Evolutionary conservation across 2,329 filamentous ascomycete species (phyloP), one percentile per base, ranked within the genome.

Genomic region (Cladosporium sp.): DNA sequence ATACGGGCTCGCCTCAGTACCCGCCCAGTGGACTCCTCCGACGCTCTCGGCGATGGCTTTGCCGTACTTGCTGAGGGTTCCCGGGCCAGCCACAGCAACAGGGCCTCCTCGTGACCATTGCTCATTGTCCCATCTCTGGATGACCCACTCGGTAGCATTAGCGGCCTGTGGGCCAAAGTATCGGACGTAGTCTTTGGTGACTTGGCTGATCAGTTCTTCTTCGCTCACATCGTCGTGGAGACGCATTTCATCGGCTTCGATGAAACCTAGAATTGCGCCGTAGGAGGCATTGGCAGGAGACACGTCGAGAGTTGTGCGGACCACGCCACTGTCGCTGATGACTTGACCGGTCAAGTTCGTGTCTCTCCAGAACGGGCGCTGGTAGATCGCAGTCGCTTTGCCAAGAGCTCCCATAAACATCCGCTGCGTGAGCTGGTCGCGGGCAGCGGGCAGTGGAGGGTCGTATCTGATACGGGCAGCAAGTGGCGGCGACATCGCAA

Each of bases 241-340:
- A 58, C 67, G 55, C 55, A 41, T 70, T 58, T 69, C 67, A 49
- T 74, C 73, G 2, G 71, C 73, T 47, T 73, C 72, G 8, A 75
- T 71, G 63, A 75, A 75, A 0, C 72, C 73, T 54, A 75, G 68
- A 1, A 75, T 66, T 2, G 72, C 70, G 0, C 73, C 73, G n/a
- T 70, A 74, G 2, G 68, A 65, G 1, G n/a, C 72, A 57, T 71
- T 67, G 1, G 58, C 65, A 3, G 70, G 70, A 0, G 70, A 69
- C 44, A 67, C 71, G 47, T 74, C 74, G 47, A 69, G 72, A 0
- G 70, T 73, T 4, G 68, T 65, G 18, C 68, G 68, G 11, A 73
- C 67, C 0, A 64, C 63, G 0, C 73, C 73, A 2, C 41, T 67
- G 26, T 71, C 67, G 21, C 67, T 68, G 10, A 69, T 36, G 0